Percentiles rank a stretch among this genome's conserved stretches.
These are phyloP conservation scores for Luvunga scandens DNA, from an alignment of 345 rosid genomes.

Conservation along the genomic window DNA sequence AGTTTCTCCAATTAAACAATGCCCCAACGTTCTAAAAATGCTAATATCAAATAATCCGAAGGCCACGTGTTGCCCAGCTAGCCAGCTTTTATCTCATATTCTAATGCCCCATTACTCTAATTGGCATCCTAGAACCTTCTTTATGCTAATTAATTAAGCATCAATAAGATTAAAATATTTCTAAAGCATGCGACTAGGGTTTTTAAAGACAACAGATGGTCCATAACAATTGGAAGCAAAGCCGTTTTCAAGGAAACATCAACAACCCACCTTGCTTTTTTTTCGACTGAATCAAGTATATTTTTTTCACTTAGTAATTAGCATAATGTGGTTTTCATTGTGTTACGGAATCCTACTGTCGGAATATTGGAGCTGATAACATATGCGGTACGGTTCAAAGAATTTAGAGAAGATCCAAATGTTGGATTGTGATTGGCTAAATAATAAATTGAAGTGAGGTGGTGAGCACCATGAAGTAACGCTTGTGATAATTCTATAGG, in stretches of 20 bases:
- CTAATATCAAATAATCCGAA: constrained; percentile 19
- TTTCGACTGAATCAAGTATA: constrained; percentile 10
- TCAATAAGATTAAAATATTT: constrained; percentile 23
- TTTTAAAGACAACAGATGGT: constrained; percentile 36
- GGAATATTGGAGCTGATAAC: neutral
- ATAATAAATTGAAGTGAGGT: constrained; percentile 2
- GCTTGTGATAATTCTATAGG: constrained; percentile 20
- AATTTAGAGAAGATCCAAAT: constrained; percentile 11
- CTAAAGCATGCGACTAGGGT: constrained; percentile 28
- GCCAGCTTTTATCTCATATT: constrained; percentile 19
- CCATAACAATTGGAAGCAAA: constrained; percentile 14
- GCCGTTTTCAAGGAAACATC: constrained; percentile 41
- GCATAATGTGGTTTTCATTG: neutral
- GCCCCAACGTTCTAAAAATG: constrained; percentile 40
- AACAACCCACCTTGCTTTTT: constrained; percentile 36
- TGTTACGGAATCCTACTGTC: neutral
- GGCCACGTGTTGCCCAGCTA: constrained; percentile 28
- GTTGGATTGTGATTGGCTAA: constrained; percentile 13
- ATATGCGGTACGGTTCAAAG: neutral
- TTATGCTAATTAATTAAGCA: constrained; percentile 7
- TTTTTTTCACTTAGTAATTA: neutral
- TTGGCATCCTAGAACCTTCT: constrained; percentile 55
- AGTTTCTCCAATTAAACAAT: constrained; percentile 33
- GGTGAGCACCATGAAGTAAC: constrained; percentile 18
- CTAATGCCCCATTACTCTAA: constrained; percentile 35